Percentiles rank a stretch among this genome's conserved stretches.
These are phyloP conservation scores for Hippophae tibetana DNA, from an alignment of 306 rosid species.

Conservation along the genomic window DNA sequence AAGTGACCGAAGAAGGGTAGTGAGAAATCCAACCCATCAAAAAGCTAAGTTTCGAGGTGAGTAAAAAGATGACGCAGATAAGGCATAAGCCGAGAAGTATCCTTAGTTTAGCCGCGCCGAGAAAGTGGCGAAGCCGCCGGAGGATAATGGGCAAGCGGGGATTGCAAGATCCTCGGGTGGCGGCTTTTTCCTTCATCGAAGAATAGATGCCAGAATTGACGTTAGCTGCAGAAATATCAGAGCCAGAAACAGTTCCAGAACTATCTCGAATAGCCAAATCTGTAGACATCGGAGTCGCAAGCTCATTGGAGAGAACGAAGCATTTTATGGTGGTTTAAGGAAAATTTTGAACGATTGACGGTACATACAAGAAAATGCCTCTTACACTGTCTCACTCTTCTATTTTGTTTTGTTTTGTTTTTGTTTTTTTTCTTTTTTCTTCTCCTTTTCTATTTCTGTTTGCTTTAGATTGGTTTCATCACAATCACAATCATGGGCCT, in stretches of 20 bases:
- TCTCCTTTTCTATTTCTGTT: no score
- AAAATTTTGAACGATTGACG: background rate
- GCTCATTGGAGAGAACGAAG: conserved; percentile 9
- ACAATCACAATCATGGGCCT: no score
- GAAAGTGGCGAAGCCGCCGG: conserved; percentile 26
- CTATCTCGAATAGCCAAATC: conserved; percentile 20
- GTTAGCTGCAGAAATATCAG: background rate
- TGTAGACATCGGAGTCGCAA: conserved; percentile 23
- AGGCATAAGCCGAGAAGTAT: conserved; percentile 17
- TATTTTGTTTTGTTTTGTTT: no score
- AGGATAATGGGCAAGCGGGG: conserved; percentile 18
- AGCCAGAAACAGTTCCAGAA: background rate
- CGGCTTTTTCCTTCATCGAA: conserved; percentile 52
- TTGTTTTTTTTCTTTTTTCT: no score
- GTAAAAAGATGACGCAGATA: conserved; percentile 20
- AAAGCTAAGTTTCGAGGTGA: conserved; percentile 28
- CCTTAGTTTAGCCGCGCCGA: conserved; percentile 29
- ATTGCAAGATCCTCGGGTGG: conserved; percentile 24
- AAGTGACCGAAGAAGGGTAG: conserved; percentile 28
- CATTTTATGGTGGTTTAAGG: background rate
- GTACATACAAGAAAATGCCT: no score
- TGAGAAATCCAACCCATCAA: conserved; percentile 45
- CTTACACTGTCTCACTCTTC: no score
- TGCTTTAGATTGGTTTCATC: no score
- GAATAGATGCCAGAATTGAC: conserved; percentile 28